Base-by-base conservation (phyloP, 345 rosid genomes). In the Boechera stricta region DNA sequence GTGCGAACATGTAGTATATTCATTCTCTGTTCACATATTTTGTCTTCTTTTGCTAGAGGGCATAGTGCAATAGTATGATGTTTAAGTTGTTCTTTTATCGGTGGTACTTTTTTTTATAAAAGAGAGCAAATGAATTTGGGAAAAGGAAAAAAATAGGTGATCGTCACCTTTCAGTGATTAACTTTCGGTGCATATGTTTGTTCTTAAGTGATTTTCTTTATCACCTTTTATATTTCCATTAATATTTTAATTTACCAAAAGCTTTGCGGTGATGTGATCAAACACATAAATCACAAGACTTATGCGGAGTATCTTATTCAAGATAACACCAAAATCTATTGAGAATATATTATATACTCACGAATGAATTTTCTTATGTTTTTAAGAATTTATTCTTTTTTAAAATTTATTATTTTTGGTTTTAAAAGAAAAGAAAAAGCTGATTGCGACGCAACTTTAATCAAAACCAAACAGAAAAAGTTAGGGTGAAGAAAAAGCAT, bases 101-200 rank as follows among this genome's bases (percentile, higher is more conserved):
- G 64, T 35, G 15, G 29, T 38, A 52, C 2, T 41, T 58, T 45
- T 1, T 9, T 4, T 4, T 11, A 3, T 35, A 42, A 36, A 32
- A n/a, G 4, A n/a, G 29, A 52, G 39, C 26, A 59, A 78, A 55
- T 55, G n/a, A 38, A 36, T 18, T 48, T 71, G 60, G 33, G 18
- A 71, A 57, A 51, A 53, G 10, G 21, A 47, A 60, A 29, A 29
- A 42, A 63, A 48, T 6, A 39, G 77, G 36, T 73, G 64, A 72
- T 67, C 74, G 71, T 67, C 61, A 56, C 75, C 78, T 79, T 68
- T 78, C 78, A 60, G 13, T 41, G 28, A 78, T 39, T 62, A 45
- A 68, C 82, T 79, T 73, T 79, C 82, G 82, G 82, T 67, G 71
- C 60, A 68, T 67, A 71, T 64, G 59, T 72, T 78, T 72, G 69